A percentile compares a stretch with the other conserved stretches of the same genome.
Evolutionary conservation across 2,329 filamentous ascomycete species (phyloP).

Genomic region (Colletotrichum gigasporum): DNA sequence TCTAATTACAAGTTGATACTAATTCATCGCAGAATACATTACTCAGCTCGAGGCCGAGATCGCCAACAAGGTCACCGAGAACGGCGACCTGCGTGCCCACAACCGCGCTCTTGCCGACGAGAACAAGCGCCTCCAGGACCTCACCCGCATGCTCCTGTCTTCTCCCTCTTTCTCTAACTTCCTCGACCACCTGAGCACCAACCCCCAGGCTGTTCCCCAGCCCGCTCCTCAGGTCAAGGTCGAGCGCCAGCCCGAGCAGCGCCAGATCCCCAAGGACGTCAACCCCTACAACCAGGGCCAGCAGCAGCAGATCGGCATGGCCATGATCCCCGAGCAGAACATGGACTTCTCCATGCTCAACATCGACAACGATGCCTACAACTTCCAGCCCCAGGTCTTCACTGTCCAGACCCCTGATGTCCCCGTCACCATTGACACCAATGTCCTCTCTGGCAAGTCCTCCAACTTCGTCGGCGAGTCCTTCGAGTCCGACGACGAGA

Average conservation of each 20-base stretch:
- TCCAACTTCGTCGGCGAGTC: conserved; percentile 61
- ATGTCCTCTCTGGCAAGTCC: conserved; percentile 76
- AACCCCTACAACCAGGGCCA: conserved; percentile 68
- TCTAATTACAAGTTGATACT: conserved; percentile 2
- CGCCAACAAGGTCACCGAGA: conserved; percentile 83
- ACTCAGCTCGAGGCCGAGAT: conserved; percentile 92
- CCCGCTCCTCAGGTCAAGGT: conserved; percentile 46
- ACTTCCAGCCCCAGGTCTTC: conserved; percentile 77
- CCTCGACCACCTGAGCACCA: conserved; percentile 74
- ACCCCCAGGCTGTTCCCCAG: conserved; percentile 58
- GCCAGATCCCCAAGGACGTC: conserved; percentile 70
- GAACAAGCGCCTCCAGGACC: conserved; percentile 80
- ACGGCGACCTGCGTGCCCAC: conserved; percentile 80
- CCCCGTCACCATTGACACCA: conserved; percentile 67
- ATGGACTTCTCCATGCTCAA: conserved; percentile 80
- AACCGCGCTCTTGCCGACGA: conserved; percentile 86
- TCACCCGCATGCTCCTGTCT: conserved; percentile 83
- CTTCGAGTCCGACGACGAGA: conserved; percentile 58
- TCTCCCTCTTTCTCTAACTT: conserved; percentile 86
- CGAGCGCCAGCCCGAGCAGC: conserved; percentile 31
- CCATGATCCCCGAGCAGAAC: conserved; percentile 82
- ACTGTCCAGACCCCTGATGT: conserved; percentile 78
- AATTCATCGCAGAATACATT: conserved; percentile 81
- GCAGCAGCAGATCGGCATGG: conserved; percentile 79
- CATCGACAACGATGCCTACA: conserved; percentile 63